Base-by-base conservation (phyloP, 1,284 basidiomycete species). In the Cryptococcus sp. region DNA sequence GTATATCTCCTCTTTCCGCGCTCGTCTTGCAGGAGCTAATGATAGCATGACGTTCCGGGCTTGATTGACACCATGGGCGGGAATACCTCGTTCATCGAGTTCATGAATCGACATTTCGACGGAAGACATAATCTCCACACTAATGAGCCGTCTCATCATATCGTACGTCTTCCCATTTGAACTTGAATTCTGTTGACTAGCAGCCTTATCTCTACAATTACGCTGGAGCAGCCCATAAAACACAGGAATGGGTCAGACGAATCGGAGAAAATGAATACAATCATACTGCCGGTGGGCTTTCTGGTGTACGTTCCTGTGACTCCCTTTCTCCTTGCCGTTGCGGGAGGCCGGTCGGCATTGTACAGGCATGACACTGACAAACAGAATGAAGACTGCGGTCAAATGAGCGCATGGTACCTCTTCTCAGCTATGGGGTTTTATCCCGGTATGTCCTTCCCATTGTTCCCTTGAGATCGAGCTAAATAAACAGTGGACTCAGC, bases 391-490 rank as follows among this genome's bases (percentile, higher is more conserved):
- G 88, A 91, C 63, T 90, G 88, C 60, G 88, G 88, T 0, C 88
- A 91, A 68, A 90, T 90, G 86, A 87, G 84, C 62, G 85, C 87
- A 0, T 91, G 88, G 88, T 90, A 85, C 66, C 78, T 89, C 11
- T 91, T 89, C 73, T 84, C 83, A 42, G 83, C 85, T 1, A 78
- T 91, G 66, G 88, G 88, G 0, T 86, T 91, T 73, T 91, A 91
- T 63, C 87, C 88, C n/a, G 61, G 62, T 62, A 41, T 55, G 49
- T 47, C 18, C 19, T 11, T 36, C 16, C 37, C 16, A 11, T 40
- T 5, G 28, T 22, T 18, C 19, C 18, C 16, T 3, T 46, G 2
- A 9, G 25, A 32, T 18, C 22, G 45, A 31, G 34, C n/a, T 41
- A 41, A 18, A 40, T n/a, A 11, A 25, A n/a, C 45, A 61, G 86